Percentiles rank a stretch among this genome's conserved stretches.
phyloP scores from a whole-genome alignment of 2,329 filamentous ascomycete genomes.

The Calonectria naviculata region DNA sequence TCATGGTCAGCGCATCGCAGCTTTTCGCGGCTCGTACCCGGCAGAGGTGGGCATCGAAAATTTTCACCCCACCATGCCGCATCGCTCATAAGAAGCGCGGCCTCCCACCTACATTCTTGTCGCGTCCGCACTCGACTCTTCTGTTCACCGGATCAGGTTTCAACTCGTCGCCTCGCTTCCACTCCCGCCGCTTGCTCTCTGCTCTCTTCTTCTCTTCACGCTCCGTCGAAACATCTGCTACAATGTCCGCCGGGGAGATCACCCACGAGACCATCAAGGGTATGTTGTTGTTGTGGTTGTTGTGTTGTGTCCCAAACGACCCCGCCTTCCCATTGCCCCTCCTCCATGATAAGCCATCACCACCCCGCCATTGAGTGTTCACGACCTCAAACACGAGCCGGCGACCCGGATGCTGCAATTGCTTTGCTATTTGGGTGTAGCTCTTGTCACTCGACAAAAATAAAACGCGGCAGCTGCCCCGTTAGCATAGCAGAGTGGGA shows the following conservation, averaged over 20 bases:
- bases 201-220: constrained; percentile 17
- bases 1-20: constrained; percentile 29
- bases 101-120: constrained; percentile 33
- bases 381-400: background rate
- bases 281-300: constrained; percentile 48
- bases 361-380: background rate
- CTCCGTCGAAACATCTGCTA: constrained; percentile 43
- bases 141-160: constrained; percentile 19
- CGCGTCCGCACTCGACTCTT: constrained; percentile 25
- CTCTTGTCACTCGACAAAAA: background rate
- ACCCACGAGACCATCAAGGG: constrained; percentile 82
- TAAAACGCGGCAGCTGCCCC: background rate
- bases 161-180: constrained; percentile 30
- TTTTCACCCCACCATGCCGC: constrained; percentile 39
- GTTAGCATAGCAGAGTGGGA: background rate
- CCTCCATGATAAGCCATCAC: constrained; percentile 36
- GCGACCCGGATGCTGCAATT: background rate
- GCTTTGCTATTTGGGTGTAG: background rate
- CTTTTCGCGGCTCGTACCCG: constrained; percentile 25
- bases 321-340: constrained; percentile 36
- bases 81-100: constrained; percentile 34
- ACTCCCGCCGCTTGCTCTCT: constrained; percentile 16
- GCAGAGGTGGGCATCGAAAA: constrained; percentile 38
- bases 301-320: constrained; percentile 31
- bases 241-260: constrained; percentile 72